Conservation (phyloP, 108 stramenopile genomes). For the Pseudonitzschia delicatissima region DNA sequence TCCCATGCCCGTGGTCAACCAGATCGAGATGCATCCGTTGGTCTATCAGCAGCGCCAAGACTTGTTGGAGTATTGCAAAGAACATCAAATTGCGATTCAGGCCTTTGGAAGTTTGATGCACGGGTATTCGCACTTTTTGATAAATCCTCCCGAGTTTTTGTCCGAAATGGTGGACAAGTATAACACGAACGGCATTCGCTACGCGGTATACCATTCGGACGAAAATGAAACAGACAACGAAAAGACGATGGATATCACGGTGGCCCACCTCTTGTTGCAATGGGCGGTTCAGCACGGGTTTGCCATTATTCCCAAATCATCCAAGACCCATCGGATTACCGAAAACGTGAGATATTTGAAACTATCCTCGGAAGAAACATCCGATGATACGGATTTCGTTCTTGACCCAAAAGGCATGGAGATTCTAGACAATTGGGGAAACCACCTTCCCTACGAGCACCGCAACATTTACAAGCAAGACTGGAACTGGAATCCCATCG, state of each 20-base stretch:
- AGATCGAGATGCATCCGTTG: slow-evolving; percentile 83
- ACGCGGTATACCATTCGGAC: neutral
- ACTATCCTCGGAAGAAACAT: neutral
- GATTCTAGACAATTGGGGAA: slow-evolving; percentile 39
- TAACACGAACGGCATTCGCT: neutral
- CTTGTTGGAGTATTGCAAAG: slow-evolving; percentile 62
- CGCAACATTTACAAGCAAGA: slow-evolving; percentile 11
- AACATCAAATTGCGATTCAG: slow-evolving; percentile 53
- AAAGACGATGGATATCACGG: slow-evolving; percentile 42
- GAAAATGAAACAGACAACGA: slow-evolving; percentile 14
- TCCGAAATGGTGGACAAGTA: slow-evolving; percentile 38
- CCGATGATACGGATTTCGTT: slow-evolving; percentile 43
- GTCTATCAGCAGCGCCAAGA: slow-evolving; percentile 41
- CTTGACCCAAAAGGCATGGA: slow-evolving; percentile 48
- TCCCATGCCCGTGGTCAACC: slow-evolving; percentile 78
- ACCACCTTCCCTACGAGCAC: neutral
- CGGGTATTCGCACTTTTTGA: slow-evolving; percentile 10
- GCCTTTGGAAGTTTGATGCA: slow-evolving; percentile 61
- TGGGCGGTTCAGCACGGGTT: slow-evolving; percentile 60
- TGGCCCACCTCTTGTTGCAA: slow-evolving; percentile 58
- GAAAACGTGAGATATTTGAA: slow-evolving; percentile 60
- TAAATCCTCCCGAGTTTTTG: slow-evolving; percentile 27
- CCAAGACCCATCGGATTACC: slow-evolving; percentile 49
- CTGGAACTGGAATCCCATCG: slow-evolving; percentile 34
- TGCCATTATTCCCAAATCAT: slow-evolving; percentile 65